Base-by-base conservation (phyloP, 2,329 filamentous ascomycete species). In the Pseudopithomyces maydicus region DNA sequence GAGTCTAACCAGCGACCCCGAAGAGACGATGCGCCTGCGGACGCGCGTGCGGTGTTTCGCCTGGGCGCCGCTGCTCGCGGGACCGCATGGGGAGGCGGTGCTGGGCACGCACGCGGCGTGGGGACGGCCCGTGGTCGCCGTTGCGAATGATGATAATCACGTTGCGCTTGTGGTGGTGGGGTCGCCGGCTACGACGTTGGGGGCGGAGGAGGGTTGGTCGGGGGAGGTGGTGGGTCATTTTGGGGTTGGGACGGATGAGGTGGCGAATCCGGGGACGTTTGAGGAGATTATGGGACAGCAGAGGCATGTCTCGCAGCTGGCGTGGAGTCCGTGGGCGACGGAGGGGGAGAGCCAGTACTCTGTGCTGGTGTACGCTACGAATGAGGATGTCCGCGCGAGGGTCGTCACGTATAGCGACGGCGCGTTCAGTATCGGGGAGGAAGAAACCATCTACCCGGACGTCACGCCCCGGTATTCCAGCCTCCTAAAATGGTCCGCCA, bases 131-230 rank as follows among this genome's bases (percentile, higher is more conserved):
- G 66, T 76, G 15, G 44, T 81, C 35, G 76, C 73, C 7, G 65
- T 79, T 3, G 66, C 76, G 3, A 80, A 79, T 44, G 78, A 80
- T 38, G 70, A 76, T 39, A 79, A 78, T 32, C 68, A 79, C 17
- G 63, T 81, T 10, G 58, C 73, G 5, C 58, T 80, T 7, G 19
- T 80, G 4, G 58, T 61, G n/a, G 48, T 80, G 14, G 56, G 69
- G 11, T 77, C 79, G 4, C 78, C 79, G 1, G 69, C 76, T 39
- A 67, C 77, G 20, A 64, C 69, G 3, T 52, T 71, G 10, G 68
- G 67, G 26, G 54, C 45, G 8, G 57, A 62, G 11, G 58, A 61
- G 14, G 38, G 36, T 20, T 77, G 75, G 75, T 68, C 35, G 20
- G 65, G 68, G 20, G 52, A 68, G 15, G 71, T 73, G 7, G 44